These are phyloP conservation scores for Penicillium occitanis DNA, from an alignment of 2,329 filamentous ascomycete species.

Conservation along the genomic window DNA sequence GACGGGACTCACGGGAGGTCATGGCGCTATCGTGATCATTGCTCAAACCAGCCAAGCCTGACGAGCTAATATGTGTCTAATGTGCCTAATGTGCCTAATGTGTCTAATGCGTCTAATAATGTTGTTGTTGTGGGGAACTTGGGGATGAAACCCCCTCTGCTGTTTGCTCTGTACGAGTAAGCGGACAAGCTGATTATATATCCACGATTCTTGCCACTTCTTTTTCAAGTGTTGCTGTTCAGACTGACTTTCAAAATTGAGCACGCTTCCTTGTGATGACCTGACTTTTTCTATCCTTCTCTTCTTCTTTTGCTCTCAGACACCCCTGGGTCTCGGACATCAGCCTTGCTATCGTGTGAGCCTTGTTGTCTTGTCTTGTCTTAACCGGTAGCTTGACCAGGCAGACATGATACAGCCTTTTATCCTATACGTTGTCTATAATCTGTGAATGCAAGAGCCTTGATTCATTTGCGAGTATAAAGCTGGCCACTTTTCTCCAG, in stretches of 20 bases:
- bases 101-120: background rate
- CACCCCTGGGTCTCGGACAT: background rate
- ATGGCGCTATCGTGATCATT: slow-evolving; percentile 10
- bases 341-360: slow-evolving; percentile 2
- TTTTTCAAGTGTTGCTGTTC: background rate
- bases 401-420: slow-evolving; percentile 14
- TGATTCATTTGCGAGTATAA: background rate
- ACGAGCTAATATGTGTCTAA: background rate
- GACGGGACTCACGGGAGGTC: background rate
- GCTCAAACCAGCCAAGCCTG: background rate
- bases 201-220: slow-evolving; percentile 9
- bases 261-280: background rate
- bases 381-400: slow-evolving; percentile 2
- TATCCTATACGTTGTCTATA: background rate
- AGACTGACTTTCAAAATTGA: background rate
- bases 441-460: background rate
- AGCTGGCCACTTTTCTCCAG: background rate
- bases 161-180: background rate
- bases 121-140: slow-evolving; percentile 6
- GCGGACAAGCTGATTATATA: background rate
- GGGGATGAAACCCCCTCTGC: slow-evolving; percentile 5
- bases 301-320: background rate
- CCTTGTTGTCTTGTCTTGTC: slow-evolving; percentile 1
- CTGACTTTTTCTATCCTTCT: background rate
- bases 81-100: too few relatives aligned